Evolutionary conservation across 2,329 filamentous ascomycete species (phyloP).

Genomic region (Pseudofabraea citricarpa): DNA sequence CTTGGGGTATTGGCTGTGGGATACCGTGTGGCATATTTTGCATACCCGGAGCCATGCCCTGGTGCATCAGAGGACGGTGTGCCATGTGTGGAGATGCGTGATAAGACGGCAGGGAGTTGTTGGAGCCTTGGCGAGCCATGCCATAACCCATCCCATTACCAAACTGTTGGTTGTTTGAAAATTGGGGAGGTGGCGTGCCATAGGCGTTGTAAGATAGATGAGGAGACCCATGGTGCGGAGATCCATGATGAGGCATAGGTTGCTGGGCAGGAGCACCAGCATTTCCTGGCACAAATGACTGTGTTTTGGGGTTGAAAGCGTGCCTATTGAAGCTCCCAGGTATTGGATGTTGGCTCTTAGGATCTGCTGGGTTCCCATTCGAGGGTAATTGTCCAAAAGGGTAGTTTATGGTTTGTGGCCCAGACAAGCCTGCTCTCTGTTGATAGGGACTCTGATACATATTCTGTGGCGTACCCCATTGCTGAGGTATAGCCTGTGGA

Average conservation of each 20-base stretch:
- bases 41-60: slow-evolving; percentile 22
- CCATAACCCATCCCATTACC: slow-evolving; percentile 27
- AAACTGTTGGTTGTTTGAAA: slow-evolving; percentile 15
- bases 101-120: slow-evolving; percentile 29
- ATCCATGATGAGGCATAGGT: slow-evolving; percentile 27
- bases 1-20: slow-evolving; percentile 3
- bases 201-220: slow-evolving; percentile 38
- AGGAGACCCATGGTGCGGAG: slow-evolving; percentile 29
- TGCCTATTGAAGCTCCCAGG: slow-evolving; percentile 81
- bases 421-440: slow-evolving; percentile 18
- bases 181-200: slow-evolving; percentile 26
- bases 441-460: slow-evolving; percentile 25
- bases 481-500: slow-evolving; percentile 21
- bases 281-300: slow-evolving; percentile 76
- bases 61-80: slow-evolving; percentile 29
- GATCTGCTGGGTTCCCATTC: slow-evolving; percentile 64
- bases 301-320: slow-evolving; percentile 89
- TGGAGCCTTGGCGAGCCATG: slow-evolving; percentile 30
- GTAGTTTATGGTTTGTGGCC: slow-evolving; percentile 49
- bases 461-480: slow-evolving; percentile 22
- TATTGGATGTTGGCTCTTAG: slow-evolving; percentile 74
- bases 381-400: slow-evolving; percentile 74
- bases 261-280: slow-evolving; percentile 43
- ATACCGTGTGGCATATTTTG: slow-evolving; percentile 20
- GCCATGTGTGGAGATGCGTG: slow-evolving; percentile 30